Conservation (phyloP, 768 basidiomycete species). For the Mycena galopus region DNA sequence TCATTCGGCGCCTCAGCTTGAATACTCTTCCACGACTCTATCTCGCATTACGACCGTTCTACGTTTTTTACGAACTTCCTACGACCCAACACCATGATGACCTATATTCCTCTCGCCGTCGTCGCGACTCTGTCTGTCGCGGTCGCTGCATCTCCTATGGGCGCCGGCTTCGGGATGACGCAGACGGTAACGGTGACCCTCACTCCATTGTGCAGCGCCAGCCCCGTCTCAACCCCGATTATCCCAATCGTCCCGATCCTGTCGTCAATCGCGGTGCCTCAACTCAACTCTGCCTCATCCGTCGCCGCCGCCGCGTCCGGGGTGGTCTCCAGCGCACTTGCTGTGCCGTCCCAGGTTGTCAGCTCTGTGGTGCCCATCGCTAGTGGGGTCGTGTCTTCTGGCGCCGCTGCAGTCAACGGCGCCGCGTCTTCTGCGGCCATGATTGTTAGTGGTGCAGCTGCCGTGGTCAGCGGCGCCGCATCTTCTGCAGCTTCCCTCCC, state of each 20-base stretch:
- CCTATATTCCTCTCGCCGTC: conserved; percentile 13
- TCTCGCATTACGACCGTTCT: neutral
- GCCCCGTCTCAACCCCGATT: neutral
- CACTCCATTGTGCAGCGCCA: conserved; percentile 3
- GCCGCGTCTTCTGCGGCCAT: neutral
- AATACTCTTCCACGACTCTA: conserved; percentile 1
- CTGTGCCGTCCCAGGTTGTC: neutral
- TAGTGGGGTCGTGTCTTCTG: neutral
- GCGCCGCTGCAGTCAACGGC: neutral
- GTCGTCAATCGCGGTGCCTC: neutral
- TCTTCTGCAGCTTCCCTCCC: neutral
- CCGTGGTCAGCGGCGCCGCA: neutral
- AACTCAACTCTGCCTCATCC: no score
- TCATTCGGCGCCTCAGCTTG: conserved; percentile 2
- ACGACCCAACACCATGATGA: conserved; percentile 20
- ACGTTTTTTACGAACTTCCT: neutral
- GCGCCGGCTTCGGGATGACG: neutral
- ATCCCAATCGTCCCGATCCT: neutral
- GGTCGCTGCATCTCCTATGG: neutral
- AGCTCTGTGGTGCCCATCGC: neutral
- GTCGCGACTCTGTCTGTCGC: conserved; percentile 4
- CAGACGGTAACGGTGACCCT: conserved; percentile 19
- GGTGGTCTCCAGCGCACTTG: neutral
- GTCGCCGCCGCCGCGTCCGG: neutral
- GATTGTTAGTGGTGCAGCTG: neutral